Base-by-base conservation (phyloP, 2,329 filamentous ascomycete genomes). In the Calonectria hawksworthii region DNA sequence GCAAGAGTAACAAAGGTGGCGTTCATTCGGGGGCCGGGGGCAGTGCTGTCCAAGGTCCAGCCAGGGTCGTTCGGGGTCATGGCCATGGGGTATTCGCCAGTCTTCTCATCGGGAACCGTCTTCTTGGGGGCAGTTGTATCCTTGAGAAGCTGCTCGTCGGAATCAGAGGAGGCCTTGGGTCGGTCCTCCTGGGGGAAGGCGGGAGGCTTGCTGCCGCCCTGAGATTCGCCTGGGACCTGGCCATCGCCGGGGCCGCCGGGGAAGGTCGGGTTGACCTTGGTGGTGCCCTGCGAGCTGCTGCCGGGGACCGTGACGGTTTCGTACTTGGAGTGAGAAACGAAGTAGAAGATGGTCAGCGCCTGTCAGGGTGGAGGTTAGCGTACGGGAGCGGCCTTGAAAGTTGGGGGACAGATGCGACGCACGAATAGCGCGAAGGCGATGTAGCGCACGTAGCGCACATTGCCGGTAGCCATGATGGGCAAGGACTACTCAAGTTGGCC, bases 1-100 rank as follows among this genome's bases (percentile, higher is more conserved):
- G 97, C 97, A 75, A 99, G 91, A 28, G 96, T 98, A 68, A 99
- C 96, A 83, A 99, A 99, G 14, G 97, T 99, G 66, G 98, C 97
- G 86, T 99, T 99, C 90, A 98, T 95, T 82, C 95, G 94, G 75
- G 93, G 92, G 67, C 94, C 94, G 14, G 91, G 88, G 18, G 91
- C 90, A 38, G 89, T 89, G 75, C 86, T 85, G 54, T 86, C 77
- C 50, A 92, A 84, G 68, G 90, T 83, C 89, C 89, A 92, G 75
- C 89, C 89, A 41, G 86, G 83, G 69, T 90, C 89, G 68, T 86
- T 86, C 34, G 90, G 90, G 41, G 85, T 88, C 83, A 91, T 83
- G 75, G 89, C 84, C 84, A 92, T 87, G 13, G 89, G 88, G 78
- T 84, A 85, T 68, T 90, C 84, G 73, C 83, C 78, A 66, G 78